Base-by-base conservation (phyloP, 345 rosid species). In the Limnanthes douglasii region DNA sequence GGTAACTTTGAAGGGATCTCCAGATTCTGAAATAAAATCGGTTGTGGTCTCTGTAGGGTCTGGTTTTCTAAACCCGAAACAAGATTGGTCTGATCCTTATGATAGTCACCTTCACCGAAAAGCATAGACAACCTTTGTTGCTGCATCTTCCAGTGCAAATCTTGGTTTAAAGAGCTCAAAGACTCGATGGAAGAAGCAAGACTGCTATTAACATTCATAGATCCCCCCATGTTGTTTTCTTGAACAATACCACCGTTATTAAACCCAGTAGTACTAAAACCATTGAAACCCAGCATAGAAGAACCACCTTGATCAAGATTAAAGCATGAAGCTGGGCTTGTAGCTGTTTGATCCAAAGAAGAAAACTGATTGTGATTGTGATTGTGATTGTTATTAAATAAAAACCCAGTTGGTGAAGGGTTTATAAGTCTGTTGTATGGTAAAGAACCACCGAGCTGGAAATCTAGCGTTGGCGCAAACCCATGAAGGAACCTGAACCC, bases 101-200 rank as follows among this genome's bases (percentile, higher is more conserved):
- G n/a, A n/a, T 53, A 50, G 28, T 50, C 57, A 6, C 57, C 58
- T 18, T 48, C 74, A 4, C 71, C 72, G 16, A 68, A 65, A 39
- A 80, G 75, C 75, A 64, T 51, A 20, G 54, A 41, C 40, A 85
- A 58, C 42, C 94, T 64, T 19, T 81, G 94, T 57, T 90, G 88
- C 68, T 90, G 99, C 54, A 90, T 54, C 65, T 76, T 85, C 73
- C 75, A 78, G 69, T 78, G 96, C 61, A 90, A 69, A 60, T 84
- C 94, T 41, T 85, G 94, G 69, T 85, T 81, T 33, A 92, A 61
- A 21, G 79, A 74, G 41, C 96, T 83, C 66, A 90, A 53, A 31
- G 93, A 80, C 51, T 80, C 93, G 19, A 84, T 78, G 6, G 96
- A 85, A 36, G 86, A 78, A 3, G 85, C 93, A 18, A 92, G 66